Conservation (phyloP, 768 basidiomycete species). For the Exidia glandulosa region DNA sequence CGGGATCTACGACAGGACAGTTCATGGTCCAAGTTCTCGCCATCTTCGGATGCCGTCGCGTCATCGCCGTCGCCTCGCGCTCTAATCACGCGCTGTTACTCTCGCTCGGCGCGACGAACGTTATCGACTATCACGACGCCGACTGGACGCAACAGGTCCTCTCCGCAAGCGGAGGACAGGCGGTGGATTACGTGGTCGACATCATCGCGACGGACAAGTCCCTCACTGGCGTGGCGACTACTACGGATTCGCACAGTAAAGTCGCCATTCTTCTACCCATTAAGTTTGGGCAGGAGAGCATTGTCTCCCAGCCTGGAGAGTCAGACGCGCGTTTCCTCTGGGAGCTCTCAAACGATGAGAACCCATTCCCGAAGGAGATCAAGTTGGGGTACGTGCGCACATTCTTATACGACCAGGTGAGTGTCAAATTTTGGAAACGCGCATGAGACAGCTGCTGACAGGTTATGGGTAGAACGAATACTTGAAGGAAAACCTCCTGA, state of each 20-base stretch:
- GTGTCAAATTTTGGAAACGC: slow-evolving; percentile 6
- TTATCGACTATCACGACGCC: slow-evolving; percentile 31
- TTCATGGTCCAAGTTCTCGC: slow-evolving; percentile 26
- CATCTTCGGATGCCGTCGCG: slow-evolving; percentile 31
- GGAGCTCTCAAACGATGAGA: slow-evolving; percentile 24
- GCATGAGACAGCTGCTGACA: not conserved
- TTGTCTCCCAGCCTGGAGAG: slow-evolving; percentile 11
- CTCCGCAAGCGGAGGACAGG: slow-evolving; percentile 20
- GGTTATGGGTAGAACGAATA: slow-evolving; percentile 23
- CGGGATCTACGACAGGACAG: slow-evolving; percentile 29
- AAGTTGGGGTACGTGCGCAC: slow-evolving; percentile 30
- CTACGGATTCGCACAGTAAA: slow-evolving; percentile 27
- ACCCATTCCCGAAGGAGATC: slow-evolving; percentile 27
- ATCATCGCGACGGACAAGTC: slow-evolving; percentile 28
- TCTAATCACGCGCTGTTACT: slow-evolving; percentile 28
- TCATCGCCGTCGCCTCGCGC: slow-evolving; percentile 32
- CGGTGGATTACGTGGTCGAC: slow-evolving; percentile 26
- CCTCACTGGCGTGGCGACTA: slow-evolving; percentile 24
- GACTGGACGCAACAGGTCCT: slow-evolving; percentile 25
- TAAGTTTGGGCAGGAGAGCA: slow-evolving; percentile 32
- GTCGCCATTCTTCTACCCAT: slow-evolving; percentile 36
- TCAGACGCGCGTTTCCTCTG: slow-evolving; percentile 13
- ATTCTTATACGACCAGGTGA: slow-evolving; percentile 30
- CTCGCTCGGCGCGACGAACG: slow-evolving; percentile 28
- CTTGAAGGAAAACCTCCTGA: slow-evolving; percentile 33